Conservation (phyloP, 2,329 filamentous ascomycete species). For the Penicillium vulpinum region DNA sequence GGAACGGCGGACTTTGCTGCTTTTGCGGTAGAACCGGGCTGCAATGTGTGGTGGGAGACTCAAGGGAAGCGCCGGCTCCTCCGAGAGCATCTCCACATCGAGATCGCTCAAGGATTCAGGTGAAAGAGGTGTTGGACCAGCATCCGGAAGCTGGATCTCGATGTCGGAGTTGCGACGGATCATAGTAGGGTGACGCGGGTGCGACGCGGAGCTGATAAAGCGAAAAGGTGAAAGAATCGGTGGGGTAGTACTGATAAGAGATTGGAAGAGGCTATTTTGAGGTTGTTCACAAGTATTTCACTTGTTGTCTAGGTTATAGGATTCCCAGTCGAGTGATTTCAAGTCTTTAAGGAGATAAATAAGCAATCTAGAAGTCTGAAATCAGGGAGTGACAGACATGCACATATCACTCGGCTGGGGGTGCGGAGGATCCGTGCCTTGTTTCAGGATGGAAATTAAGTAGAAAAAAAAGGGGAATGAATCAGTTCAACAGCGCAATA, state of each 20-base stretch:
- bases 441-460: conserved; percentile 34
- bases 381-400: conserved; percentile 13
- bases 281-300: neutral
- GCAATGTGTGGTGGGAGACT: conserved; percentile 62
- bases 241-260: conserved; percentile 54
- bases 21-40: conserved; percentile 60
- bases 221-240: conserved; percentile 11
- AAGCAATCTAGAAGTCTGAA: conserved; percentile 8
- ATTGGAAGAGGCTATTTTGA: conserved; percentile 17
- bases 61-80: conserved; percentile 41
- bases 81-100: conserved; percentile 47
- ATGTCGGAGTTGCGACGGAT: conserved; percentile 47
- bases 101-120: conserved; percentile 29
- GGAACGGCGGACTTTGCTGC: conserved; percentile 57
- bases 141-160: conserved; percentile 43
- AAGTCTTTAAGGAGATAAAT: neutral
- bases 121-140: conserved; percentile 27
- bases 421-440: conserved; percentile 34
- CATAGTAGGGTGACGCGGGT: conserved; percentile 25
- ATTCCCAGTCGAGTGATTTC: neutral
- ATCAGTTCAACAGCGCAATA: neutral
- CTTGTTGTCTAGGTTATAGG: neutral
- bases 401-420: conserved; percentile 18
- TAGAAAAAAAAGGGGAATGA: conserved; percentile 13
- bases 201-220: conserved; percentile 43